Percentiles rank a stretch among this genome's conserved stretches.
These are phyloP conservation scores for Annulohypoxylon nitens DNA, from an alignment of 495 filamentous ascomycete genomes.

Conservation along the genomic window DNA sequence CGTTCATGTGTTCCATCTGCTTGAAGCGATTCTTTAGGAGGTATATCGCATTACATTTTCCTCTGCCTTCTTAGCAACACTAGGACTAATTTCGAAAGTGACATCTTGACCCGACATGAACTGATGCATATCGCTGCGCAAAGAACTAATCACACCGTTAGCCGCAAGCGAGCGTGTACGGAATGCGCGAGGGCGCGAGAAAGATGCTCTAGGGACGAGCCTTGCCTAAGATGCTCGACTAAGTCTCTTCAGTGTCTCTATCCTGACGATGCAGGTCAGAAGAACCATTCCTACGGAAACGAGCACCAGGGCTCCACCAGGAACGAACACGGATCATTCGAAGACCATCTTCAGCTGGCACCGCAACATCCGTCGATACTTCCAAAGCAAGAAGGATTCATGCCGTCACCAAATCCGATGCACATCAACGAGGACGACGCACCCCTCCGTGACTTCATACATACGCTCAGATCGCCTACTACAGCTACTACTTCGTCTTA, in stretches of 20 bases:
- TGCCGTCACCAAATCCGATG: conserved; percentile 14
- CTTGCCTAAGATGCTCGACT: conserved; percentile 66
- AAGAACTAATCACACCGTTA: conserved; percentile 60
- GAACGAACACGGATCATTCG: conserved; percentile 30
- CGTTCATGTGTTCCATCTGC: conserved; percentile 76
- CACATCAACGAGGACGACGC: conserved; percentile 27
- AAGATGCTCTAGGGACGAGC: conserved; percentile 67
- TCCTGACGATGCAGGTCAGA: conserved; percentile 47
- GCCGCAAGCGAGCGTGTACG: conserved; percentile 67
- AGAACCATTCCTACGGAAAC: conserved; percentile 13
- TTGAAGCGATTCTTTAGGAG: conserved; percentile 74
- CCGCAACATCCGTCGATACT: conserved; percentile 26
- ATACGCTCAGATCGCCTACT: conserved; percentile 27
- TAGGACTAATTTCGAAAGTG: conserved; percentile 51
- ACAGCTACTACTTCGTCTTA: conserved; percentile 19
- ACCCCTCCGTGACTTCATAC: conserved; percentile 34
- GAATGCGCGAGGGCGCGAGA: conserved; percentile 68
- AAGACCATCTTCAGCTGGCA: conserved; percentile 28
- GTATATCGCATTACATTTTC: conserved; percentile 49
- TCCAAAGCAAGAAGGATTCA: conserved; percentile 21
- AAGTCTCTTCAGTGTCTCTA: conserved; percentile 67
- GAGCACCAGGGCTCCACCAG: conserved; percentile 16
- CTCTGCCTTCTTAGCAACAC: conserved; percentile 15
- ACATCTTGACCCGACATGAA: conserved; percentile 70
- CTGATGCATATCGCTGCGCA: conserved; percentile 62